These are phyloP conservation scores for Fomitopsis pinicola DNA, from an alignment of 1,284 basidiomycete genomes.

Conservation along the genomic window DNA sequence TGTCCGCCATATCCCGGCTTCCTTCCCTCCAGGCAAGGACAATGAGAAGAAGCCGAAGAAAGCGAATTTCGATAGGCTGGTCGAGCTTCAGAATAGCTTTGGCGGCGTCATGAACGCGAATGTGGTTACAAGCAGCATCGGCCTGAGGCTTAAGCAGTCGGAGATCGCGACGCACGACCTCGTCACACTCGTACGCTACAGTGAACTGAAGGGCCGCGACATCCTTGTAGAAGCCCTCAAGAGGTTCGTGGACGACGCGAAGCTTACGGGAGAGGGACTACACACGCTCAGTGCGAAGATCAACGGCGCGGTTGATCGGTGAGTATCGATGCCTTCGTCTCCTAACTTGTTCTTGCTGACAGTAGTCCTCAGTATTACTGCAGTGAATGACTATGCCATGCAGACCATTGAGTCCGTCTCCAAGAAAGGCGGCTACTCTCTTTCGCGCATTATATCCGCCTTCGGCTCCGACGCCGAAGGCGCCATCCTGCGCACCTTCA, in stretches of 20 bases:
- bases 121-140: constrained; percentile 50
- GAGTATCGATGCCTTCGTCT: constrained; percentile 25
- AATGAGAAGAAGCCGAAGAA: constrained; percentile 13
- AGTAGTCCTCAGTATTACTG: constrained; percentile 47
- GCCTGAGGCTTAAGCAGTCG: constrained; percentile 67
- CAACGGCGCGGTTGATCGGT: constrained; percentile 67
- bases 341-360: background rate
- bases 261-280: constrained; percentile 50
- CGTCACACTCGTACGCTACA: constrained; percentile 52
- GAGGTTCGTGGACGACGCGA: constrained; percentile 56
- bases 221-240: constrained; percentile 44
- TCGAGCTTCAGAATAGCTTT: constrained; percentile 58
- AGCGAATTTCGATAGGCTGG: constrained; percentile 58
- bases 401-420: constrained; percentile 48
- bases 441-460: constrained; percentile 27
- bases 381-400: constrained; percentile 66
- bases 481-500: constrained; percentile 49
- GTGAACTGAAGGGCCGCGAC: constrained; percentile 57
- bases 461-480: constrained; percentile 36
- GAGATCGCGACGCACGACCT: constrained; percentile 71
- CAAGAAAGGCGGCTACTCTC: constrained; percentile 31
- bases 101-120: constrained; percentile 57
- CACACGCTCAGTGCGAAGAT: constrained; percentile 58
- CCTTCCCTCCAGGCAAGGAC: background rate
- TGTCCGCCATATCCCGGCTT: background rate